Evolutionary conservation across 345 rosid genomes (phyloP), one percentile per base, ranked within the genome.

Genomic region (Heritiera fomes): DNA sequence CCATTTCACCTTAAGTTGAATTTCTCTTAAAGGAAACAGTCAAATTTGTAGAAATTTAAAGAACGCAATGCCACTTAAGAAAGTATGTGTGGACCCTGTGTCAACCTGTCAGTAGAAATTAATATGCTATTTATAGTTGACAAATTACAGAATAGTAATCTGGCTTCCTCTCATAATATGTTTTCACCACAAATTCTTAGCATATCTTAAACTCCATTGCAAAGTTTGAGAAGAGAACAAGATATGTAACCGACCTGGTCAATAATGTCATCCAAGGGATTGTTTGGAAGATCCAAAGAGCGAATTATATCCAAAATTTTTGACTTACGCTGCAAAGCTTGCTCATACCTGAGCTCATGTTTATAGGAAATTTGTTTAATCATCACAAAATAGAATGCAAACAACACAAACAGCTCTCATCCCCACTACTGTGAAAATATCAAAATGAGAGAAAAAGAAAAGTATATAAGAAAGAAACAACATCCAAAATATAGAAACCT

Each of bases 211-310:
- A 20, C 53, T 64, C n/a, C 20, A 13, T 12, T 47, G 46, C 61
- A 63, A 20, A 32, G 14, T 3, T 34, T 50, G 64, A 64, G 46
- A 56, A 71, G 56, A 61, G 46, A 72, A 18, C 49, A 58, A 52
- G 20, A 64, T 34, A 66, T 55, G 71, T 47, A 40, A 40, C 65
- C 77, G 75, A 95, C 99, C 98, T 95, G 97, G 81, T 96, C 99
- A 73, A 90, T 91, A 77, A 96, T 89, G 84, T 96, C 98, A 87
- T 96, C 99, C 88, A 96, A 85, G 40, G 99, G 99, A 86, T 96
- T 96, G 85, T 93, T 93, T 45, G 99, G 99, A 82, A 96, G 97
- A 91, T 94, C 88, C 82, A 96, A 83, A 8, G 92, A 85, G 59
- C 97, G 98, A 79, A 96, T 87, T 65, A 92, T 91, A 77, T 96